A percentile compares a stretch with the other conserved stretches of the same genome.
These are phyloP conservation scores for Paecilomyces variotii DNA, from an alignment of 2,329 filamentous ascomycete genomes.

Conservation along the genomic window DNA sequence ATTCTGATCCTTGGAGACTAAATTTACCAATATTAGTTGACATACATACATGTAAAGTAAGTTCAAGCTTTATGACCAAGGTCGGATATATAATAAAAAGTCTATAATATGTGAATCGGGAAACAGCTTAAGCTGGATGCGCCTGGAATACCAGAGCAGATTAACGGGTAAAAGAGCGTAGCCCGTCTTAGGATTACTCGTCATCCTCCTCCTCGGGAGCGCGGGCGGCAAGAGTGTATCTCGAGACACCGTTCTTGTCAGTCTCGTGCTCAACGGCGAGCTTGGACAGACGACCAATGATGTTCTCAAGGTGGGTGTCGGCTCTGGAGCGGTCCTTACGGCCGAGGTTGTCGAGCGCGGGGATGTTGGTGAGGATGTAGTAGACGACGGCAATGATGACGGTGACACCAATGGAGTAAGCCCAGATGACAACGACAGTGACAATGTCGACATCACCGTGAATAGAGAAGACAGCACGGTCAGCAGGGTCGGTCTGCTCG, in stretches of 20 bases:
- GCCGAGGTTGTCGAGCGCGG: slow-evolving; percentile 43
- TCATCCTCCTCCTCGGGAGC: slow-evolving; percentile 38
- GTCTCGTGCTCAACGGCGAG: slow-evolving; percentile 44
- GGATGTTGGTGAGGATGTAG: slow-evolving; percentile 40
- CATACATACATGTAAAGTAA: slow-evolving; percentile 1
- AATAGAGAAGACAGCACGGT: slow-evolving; percentile 25
- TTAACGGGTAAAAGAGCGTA: not conserved
- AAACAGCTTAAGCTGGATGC: not conserved
- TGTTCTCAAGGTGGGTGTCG: slow-evolving; percentile 48
- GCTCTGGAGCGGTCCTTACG: slow-evolving; percentile 44
- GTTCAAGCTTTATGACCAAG: not conserved
- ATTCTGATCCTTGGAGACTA: not conserved
- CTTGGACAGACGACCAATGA: slow-evolving; percentile 45
- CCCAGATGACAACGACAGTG: slow-evolving; percentile 46
- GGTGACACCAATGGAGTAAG: slow-evolving; percentile 46
- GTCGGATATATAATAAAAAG: slow-evolving; percentile 1
- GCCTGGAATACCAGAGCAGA: not conserved
- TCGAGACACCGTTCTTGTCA: slow-evolving; percentile 37
- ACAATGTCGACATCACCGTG: slow-evolving; percentile 52
- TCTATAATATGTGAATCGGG: not conserved
- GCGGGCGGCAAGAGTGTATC: slow-evolving; percentile 36
- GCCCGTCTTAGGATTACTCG: slow-evolving; percentile 25
- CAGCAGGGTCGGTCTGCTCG: slow-evolving; percentile 18
- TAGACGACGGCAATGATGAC: slow-evolving; percentile 47
- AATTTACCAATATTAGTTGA: not conserved